Evolutionary conservation across 768 basidiomycete genomes (phyloP), one percentile per base, ranked within the genome.

Genomic region (Suillus subluteus): DNA sequence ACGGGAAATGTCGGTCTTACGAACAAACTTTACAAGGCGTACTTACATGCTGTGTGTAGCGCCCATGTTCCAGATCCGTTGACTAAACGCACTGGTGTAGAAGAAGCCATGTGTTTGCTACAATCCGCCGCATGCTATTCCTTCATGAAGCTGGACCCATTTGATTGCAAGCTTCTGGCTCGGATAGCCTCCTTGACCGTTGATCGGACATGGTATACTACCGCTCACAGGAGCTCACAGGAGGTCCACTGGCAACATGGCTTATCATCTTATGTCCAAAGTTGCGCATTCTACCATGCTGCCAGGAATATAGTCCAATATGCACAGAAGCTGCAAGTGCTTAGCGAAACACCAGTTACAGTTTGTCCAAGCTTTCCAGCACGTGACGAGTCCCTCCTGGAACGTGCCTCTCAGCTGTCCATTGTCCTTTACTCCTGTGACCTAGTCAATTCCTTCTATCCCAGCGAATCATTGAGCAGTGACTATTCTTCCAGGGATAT

Each of bases 21-120:
- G 0, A 72, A 71, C 62, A 66, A 63, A 32, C 73, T 81, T 13
- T 81, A 75, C 66, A 76, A 72, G 55, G 74, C 79, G 1, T 79
- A 81, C 54, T 72, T 86, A 6, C 85, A 86, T 64, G 79, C 79
- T 6, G 58, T 80, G n/a, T 84, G 79, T 0, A 79, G 79, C 23
- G 75, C 76, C 50, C 55, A 56, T 21, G 55, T 56, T 11, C 52
- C 66, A 26, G 84, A 86, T 69, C 82, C 82, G 1, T 72, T 86
- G 44, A 82, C 79, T 0, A 66, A 68, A 2, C 76, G 79, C 16
- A 82, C 80, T 0, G 84, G 84, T 11, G 75, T 77, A 4, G 77
- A 81, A 59, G 76, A 82, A 65, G 82, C 83, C 1, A 70, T 84
- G 23, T 64, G 69, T 48, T 75, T 79, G 58, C 70, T 83, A 48